Evolutionary conservation across 306 rosid species (phyloP).

Genomic region (Acmispon strigosus): DNA sequence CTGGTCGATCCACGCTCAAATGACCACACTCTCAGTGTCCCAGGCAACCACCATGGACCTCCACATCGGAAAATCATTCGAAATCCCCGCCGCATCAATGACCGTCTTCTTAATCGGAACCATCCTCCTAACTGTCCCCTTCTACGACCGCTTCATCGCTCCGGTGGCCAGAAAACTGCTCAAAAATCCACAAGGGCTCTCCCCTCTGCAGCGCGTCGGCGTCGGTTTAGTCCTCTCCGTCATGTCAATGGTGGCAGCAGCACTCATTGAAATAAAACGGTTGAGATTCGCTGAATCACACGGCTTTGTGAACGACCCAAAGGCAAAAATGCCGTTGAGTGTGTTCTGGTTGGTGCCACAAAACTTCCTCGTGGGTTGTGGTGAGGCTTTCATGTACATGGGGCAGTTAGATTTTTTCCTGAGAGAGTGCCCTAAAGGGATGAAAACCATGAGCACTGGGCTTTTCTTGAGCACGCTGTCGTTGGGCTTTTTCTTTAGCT

Average conservation of each 20-base stretch:
- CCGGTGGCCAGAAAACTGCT: conserved; percentile 41
- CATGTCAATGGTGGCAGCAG: conserved; percentile 54
- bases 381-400: conserved; percentile 79
- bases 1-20: conserved; percentile 80
- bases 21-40: conserved; percentile 84
- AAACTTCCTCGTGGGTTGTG: conserved; percentile 69
- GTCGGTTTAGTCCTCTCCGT: conserved; percentile 57
- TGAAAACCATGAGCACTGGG: conserved; percentile 93
- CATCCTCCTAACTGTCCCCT: conserved; percentile 62
- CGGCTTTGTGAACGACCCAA: conserved; percentile 24
- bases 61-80: conserved; percentile 56
- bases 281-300: conserved; percentile 29
- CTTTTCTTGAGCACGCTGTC: conserved; percentile 74
- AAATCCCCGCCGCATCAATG: conserved; percentile 74
- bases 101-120: conserved; percentile 73
- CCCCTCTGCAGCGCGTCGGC: conserved; percentile 65
- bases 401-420: conserved; percentile 82
- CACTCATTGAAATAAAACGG: conserved; percentile 50
- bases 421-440: conserved; percentile 82
- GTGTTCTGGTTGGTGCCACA: conserved; percentile 86
- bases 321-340: conserved; percentile 35
- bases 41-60: conserved; percentile 87
- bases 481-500: conserved; percentile 74
- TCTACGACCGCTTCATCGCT: conserved; percentile 53
- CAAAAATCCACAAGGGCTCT: conserved; percentile 45